These are phyloP conservation scores for Cucumis hystrix DNA, from an alignment of 306 rosid genomes.

Conservation along the genomic window DNA sequence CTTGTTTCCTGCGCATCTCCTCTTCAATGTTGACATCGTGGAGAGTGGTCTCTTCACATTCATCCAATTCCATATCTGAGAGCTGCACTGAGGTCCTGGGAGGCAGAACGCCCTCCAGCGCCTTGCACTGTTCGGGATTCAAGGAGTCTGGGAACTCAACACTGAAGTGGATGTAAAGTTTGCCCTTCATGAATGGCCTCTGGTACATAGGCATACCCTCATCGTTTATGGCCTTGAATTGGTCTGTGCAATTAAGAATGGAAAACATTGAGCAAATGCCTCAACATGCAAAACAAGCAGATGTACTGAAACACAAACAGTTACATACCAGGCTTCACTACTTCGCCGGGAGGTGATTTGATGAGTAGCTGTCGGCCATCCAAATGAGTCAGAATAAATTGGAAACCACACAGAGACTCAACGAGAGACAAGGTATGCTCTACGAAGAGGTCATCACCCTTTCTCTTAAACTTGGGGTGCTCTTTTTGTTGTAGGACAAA, in stretches of 20 bases:
- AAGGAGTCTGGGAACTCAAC: slow-evolving; percentile 80
- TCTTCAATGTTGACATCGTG: slow-evolving; percentile 89
- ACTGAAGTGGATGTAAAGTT: slow-evolving; percentile 65
- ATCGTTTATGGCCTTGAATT: slow-evolving; percentile 75
- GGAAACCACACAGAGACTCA: slow-evolving; percentile 92
- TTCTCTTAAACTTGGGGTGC: slow-evolving; percentile 77
- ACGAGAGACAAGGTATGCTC: slow-evolving; percentile 71
- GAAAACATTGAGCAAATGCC: background rate
- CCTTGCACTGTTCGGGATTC: slow-evolving; percentile 54
- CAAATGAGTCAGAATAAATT: slow-evolving; percentile 61
- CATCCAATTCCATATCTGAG: slow-evolving; percentile 91
- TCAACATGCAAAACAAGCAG: background rate
- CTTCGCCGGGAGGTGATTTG: slow-evolving; percentile 80
- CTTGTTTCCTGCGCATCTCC: slow-evolving; percentile 66
- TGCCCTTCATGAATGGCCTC: slow-evolving; percentile 92
- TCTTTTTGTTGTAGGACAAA: slow-evolving; percentile 88
- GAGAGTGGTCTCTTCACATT: slow-evolving; percentile 91
- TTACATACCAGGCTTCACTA: slow-evolving; percentile 79
- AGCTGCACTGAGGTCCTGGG: slow-evolving; percentile 44
- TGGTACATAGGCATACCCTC: slow-evolving; percentile 96
- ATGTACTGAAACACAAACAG: background rate
- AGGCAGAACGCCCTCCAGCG: slow-evolving; percentile 57
- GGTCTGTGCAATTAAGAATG: slow-evolving; percentile 12
- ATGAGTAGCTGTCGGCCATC: slow-evolving; percentile 88
- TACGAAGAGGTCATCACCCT: slow-evolving; percentile 66